Base-by-base conservation (phyloP, 2,329 filamentous ascomycete genomes). In the Rasamsonia emersonii region DNA sequence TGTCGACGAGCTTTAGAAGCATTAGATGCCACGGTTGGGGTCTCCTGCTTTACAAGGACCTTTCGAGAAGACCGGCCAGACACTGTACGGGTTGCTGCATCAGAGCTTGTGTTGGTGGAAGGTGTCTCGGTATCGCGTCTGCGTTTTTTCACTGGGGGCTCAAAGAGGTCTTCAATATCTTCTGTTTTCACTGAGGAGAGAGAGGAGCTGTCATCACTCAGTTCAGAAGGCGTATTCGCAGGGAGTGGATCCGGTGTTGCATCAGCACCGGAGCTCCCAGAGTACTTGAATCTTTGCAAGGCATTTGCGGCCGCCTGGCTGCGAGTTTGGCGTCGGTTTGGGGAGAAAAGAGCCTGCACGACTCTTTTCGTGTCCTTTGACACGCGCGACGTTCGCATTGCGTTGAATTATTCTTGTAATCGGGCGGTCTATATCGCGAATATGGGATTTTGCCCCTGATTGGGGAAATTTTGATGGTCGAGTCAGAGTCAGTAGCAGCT, bases 91-190 rank as follows among this genome's bases (percentile, higher is more conserved):
- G 24, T 45, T 28, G 38, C 34, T 38, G 16, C 36, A 37, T 50
- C 26, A 16, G 21, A 17, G 18, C 32, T 19, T 36, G 32, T 37
- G 46, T 40, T 40, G 9, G 35, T 32, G 6, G 53, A 30, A 42
- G 56, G 24, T 33, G 45, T 31, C 43, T 52, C 47, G 35, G 49
- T 35, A 11, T 51, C 60, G 37, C 64, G 59, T 45, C 71, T 75
- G 21, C 67, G 65, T 47, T 73, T 75, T 41, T 59, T 61, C 10
- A 46, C 33, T 6, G 46, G 56, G 34, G 47, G 54, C 27, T 52
- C 67, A 34, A 49, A 45, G 44, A 65, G 44, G 43, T 80, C 76
- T 58, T 80, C 76, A 36, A 80, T 77, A 43, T 79, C 74, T 28
- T 57, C 45, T 14, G 58, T 58, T 38, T 53, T 37, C 6, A 52